Base-by-base conservation (phyloP, 1,284 basidiomycete genomes). In the Cutaneotrichosporon daszewskae region DNA sequence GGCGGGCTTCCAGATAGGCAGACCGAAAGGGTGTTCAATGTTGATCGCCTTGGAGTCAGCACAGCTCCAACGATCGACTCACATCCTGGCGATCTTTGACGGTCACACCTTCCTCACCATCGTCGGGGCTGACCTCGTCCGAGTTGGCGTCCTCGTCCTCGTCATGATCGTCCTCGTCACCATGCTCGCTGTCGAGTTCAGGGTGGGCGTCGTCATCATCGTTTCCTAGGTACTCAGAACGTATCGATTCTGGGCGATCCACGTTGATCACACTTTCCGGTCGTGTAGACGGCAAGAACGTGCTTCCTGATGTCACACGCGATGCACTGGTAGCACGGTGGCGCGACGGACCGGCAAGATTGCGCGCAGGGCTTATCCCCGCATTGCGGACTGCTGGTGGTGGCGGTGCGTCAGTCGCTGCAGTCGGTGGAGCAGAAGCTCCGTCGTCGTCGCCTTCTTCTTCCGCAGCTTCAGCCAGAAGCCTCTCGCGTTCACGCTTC, bases 1-100 rank as follows among this genome's bases (percentile, higher is more conserved):
- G 0, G 95, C 95, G 12, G 95, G 95, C 72, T 99, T 99, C 95
- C 95, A 98, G 65, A 99, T 97, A 34, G 90, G 95, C 54, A 99
- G 78, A 76, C 95, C 95, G 70, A 99, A 98, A 7, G 95, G 95
- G 71, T 99, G 95, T 67, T 96, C 90, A 65, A 96, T 91, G 72
- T 98, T 98, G 70, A 98, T 95, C 57, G 77, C 77, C 74, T 74
- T 18, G 16, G 34, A 35, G 42, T 55, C 23, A 49, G 45, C 27
- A 25, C 14, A 5, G 20, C 12, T 17, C 17, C 18, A 23, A 32
- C 23, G 22, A 40, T 22, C 16, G 2, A 66, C 74, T 62, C 45
- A 94, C 85, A 34, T 95, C 96, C 69, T 99, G 95, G 23, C 95
- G 82, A 59, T 97, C 92, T 71, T 87, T 91, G 55, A 98, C 74